Base-by-base conservation (phyloP, 768 basidiomycete species). In the Boletales sp. region DNA sequence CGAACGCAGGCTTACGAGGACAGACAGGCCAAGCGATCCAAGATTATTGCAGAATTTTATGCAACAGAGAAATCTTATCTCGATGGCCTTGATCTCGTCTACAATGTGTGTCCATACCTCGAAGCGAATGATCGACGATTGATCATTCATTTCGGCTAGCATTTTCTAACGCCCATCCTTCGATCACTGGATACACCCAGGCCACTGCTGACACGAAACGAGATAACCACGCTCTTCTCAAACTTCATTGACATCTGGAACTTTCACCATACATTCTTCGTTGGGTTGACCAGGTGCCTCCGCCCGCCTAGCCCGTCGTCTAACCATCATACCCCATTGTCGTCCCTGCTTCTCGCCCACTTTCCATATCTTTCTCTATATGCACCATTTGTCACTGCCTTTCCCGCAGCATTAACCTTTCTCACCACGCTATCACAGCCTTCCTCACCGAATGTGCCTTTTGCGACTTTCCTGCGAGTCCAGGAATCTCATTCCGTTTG, bases 221-320 rank as follows among this genome's bases (percentile, higher is more conserved):
- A 82, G 40, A 77, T 93, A 50, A 87, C 84, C 1, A 76, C 82
- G 12, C 73, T 92, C 32, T 94, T 94, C 67, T 87, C 86, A 54
- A 92, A 92, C 66, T 91, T 93, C 55, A 84, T 91, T 62, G 90
- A 93, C 67, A 92, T 94, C 31, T 91, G 87, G 90, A 92, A 90
- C 59, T 75, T 90, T 38, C 89, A 91, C 68, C 86, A 80, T 45
- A 80, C 86, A 2, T 86, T 91, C 68, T 81, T 83, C 50, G 71
- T 78, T 7, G 78, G 83, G 2, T 74, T 91, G 27, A 74, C 79
- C 8, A 66, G 69, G 37, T 71, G 79, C 31, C 60, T 59, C 50
- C 68, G 51, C 58, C 65, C 45, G 41, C 43, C 57, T 36, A 45
- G 57, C 36, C 53, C 50, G 41, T 48, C 42, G 4, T 49, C 59